These are phyloP conservation scores for Cutaneotrichosporon mucoides DNA, from an alignment of 1,284 basidiomycete genomes.

Conservation along the genomic window DNA sequence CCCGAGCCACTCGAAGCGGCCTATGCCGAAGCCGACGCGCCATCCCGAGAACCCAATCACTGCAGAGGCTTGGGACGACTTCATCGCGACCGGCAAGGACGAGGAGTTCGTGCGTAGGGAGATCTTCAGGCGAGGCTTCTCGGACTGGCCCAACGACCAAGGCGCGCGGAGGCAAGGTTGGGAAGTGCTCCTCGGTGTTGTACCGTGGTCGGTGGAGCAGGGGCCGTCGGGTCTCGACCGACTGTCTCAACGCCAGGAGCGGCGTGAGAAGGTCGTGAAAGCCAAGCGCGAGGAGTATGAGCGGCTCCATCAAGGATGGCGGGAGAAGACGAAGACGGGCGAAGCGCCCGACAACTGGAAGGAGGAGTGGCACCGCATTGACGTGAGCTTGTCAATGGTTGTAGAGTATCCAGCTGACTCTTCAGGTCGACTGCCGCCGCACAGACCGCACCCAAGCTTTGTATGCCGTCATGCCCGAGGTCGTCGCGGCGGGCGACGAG, in stretches of 20 bases:
- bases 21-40: constrained; percentile 41
- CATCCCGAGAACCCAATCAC: constrained; percentile 46
- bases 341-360: constrained; percentile 43
- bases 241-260: constrained; percentile 36
- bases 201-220: constrained; percentile 58
- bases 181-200: constrained; percentile 84
- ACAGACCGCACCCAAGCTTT: constrained; percentile 88
- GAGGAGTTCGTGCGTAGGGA: constrained; percentile 42
- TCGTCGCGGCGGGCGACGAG: constrained; percentile 26
- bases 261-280: constrained; percentile 55
- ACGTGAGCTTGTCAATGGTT: constrained; percentile 31
- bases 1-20: constrained; percentile 24
- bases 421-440: constrained; percentile 88
- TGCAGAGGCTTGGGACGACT: constrained; percentile 35
- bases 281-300: constrained; percentile 67
- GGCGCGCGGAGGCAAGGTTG: constrained; percentile 68
- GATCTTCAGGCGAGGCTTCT: constrained; percentile 56
- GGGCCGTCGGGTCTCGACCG: constrained; percentile 16
- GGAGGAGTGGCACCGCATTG: constrained; percentile 51
- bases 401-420: background rate
- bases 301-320: constrained; percentile 70
- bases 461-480: constrained; percentile 59
- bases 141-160: constrained; percentile 62
- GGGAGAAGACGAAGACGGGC: constrained; percentile 36
- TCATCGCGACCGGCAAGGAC: constrained; percentile 39